Base-by-base conservation (phyloP, 2,329 filamentous ascomycete species). In the Trichophyton benhamiae region DNA sequence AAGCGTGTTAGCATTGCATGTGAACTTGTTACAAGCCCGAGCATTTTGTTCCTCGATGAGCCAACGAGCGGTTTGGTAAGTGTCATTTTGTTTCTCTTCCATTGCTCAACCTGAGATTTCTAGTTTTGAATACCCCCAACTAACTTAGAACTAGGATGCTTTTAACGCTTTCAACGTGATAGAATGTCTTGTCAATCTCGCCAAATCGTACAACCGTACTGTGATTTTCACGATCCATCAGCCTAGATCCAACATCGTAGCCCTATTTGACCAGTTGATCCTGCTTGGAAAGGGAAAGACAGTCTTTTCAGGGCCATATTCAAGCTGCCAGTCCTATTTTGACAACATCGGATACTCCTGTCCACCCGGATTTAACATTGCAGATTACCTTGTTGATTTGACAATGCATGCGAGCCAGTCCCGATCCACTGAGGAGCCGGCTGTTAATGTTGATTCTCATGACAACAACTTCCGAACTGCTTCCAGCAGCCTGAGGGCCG, bases 141-240 rank as follows among this genome's bases (percentile, higher is more conserved):
- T 67, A 55, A 67, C 64, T 61, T 11, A 20, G 9, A 20, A 53
- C 15, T 60, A 74, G 72, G 94, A 99, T 73, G 90, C 94, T 0
- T 99, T 86, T 79, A 99, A 99, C 71, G 95, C 95, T 4, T 99
- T 94, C 79, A 99, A 99, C 66, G 94, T 99, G 44, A 85, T 99
- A 27, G 94, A 99, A 72, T 97, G 91, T 69, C 82, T 99, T 8
- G 92, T 97, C 44, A 96, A 88, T 0, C 78, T 99, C 52, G 94
- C 95, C 59, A 96, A 96, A 78, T 94, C 86, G 48, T 99, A 97
- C 77, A 95, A 96, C 76, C 84, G 95, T 63, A 99, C 95, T 0
- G 91, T 99, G 61, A 88, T 99, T 64, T 96, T 99, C 76, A 99
- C 94, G 13, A 99, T 99, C 65, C 94, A 99, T 73, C 94, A 99